phyloP scores from a whole-genome alignment of 495 filamentous ascomycete genomes.

The Tuber microsphaerosporum region DNA sequence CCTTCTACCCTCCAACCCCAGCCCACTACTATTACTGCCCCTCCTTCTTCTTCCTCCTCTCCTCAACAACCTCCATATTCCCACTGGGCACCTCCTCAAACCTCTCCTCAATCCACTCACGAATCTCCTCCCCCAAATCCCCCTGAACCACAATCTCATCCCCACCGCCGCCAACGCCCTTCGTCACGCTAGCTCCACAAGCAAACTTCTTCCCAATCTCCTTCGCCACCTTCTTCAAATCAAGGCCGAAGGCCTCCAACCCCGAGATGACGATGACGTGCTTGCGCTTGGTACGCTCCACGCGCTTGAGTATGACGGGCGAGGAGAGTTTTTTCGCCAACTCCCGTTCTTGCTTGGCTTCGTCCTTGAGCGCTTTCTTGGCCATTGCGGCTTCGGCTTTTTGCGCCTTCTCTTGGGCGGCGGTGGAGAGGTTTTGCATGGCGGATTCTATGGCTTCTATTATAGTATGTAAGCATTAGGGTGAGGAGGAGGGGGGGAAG shows the following conservation, averaged over 20 bases:
- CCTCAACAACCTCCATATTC: conserved; percentile 75
- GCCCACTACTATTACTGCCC: conserved; percentile 15
- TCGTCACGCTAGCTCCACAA: conserved; percentile 86
- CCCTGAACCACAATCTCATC: conserved; percentile 98
- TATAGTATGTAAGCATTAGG: conserved; percentile 42
- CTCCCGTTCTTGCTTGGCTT: conserved; percentile 83
- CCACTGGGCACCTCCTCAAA: conserved; percentile 80
- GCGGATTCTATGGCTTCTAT: conserved; percentile 75
- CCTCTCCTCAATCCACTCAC: conserved; percentile 79
- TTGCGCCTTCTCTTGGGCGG: conserved; percentile 75
- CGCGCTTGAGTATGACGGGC: conserved; percentile 85
- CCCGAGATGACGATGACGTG: conserved; percentile 85
- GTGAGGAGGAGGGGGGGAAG: background rate
- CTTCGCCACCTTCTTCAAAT: conserved; percentile 87
- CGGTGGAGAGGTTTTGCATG: conserved; percentile 74
- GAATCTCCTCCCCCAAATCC: conserved; percentile 89
- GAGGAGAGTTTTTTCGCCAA: conserved; percentile 62
- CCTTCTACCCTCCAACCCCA: background rate
- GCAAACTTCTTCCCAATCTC: conserved; percentile 90
- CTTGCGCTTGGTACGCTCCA: conserved; percentile 96
- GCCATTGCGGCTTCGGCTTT: conserved; percentile 46
- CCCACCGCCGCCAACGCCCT: conserved; percentile 64
- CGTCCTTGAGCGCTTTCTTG: conserved; percentile 90
- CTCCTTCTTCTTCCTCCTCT: conserved; percentile 42
- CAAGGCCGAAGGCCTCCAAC: conserved; percentile 79